Percentiles rank a stretch among this genome's conserved stretches.
Conservation (phyloP, 2,329 filamentous ascomycete species). For the Apiospora phragmitis region DNA sequence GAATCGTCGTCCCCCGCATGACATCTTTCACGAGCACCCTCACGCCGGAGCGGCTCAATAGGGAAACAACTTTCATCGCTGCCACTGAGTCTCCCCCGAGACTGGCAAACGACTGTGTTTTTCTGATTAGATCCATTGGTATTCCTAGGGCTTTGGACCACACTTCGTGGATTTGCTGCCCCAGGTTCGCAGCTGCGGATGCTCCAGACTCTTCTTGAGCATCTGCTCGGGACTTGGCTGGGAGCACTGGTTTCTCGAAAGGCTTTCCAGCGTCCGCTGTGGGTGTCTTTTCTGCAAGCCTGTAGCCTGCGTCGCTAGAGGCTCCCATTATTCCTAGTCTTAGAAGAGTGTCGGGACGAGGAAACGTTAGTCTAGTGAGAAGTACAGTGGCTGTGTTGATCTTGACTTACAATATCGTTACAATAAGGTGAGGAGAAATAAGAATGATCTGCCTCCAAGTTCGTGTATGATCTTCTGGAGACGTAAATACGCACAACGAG, state of each 20-base stretch:
- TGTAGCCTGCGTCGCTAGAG: not conserved
- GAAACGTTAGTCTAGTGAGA: not conserved
- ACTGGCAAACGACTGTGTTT: slow-evolving; percentile 10
- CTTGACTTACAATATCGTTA: not conserved
- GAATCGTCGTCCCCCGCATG: slow-evolving; percentile 11
- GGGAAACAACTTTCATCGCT: slow-evolving; percentile 11
- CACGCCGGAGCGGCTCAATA: not conserved
- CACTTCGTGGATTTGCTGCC: slow-evolving; percentile 9
- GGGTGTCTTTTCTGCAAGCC: not conserved
- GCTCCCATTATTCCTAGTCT: not conserved
- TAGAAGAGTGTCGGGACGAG: not conserved
- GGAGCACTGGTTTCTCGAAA: not conserved
- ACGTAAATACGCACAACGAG: not conserved
- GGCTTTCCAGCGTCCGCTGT: not conserved
- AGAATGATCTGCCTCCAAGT: not conserved
- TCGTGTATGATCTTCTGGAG: not conserved
- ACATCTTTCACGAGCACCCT: slow-evolving; percentile 10
- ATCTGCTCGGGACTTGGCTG: not conserved
- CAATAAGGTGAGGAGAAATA: not conserved
- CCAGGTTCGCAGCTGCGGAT: not conserved
- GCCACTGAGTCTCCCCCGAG: slow-evolving; percentile 16
- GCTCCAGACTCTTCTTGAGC: not conserved
- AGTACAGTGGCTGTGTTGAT: not conserved
- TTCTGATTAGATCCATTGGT: not conserved
- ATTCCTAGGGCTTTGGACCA: slow-evolving; percentile 12